Conservation (phyloP, 306 rosid species). For the Herpetospermum pedunculosum region DNA sequence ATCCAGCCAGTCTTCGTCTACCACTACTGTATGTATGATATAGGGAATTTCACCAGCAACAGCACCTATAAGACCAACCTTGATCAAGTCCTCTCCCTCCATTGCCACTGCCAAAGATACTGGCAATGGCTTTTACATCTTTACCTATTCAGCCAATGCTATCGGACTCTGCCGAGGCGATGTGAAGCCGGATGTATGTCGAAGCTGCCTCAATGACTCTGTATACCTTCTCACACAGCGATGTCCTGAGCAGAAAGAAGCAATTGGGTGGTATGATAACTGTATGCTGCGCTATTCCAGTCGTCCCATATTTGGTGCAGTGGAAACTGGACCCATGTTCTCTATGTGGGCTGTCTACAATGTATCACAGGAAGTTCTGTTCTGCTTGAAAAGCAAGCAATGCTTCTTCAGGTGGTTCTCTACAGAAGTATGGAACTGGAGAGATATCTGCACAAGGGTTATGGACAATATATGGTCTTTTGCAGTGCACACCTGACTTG, state of each 20-base stretch:
- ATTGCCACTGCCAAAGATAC: not conserved
- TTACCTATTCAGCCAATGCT: not conserved
- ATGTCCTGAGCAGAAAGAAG: too few relatives aligned
- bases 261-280: slow-evolving; percentile 34
- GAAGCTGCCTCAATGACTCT: slow-evolving; percentile 29
- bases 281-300: slow-evolving; percentile 36
- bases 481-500: slow-evolving; percentile 25
- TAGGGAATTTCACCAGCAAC: not conserved
- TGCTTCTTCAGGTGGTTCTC: not conserved
- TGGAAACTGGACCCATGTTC: not conserved
- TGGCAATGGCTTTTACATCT: slow-evolving; percentile 3
- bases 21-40: not conserved
- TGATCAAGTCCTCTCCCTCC: not conserved
- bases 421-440: not conserved
- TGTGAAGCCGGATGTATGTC: slow-evolving; percentile 16
- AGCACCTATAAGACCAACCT: slow-evolving; percentile 6
- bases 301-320: slow-evolving; percentile 4
- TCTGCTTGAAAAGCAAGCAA: not conserved
- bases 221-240: not conserved
- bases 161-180: slow-evolving; percentile 45
- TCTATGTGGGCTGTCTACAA: not conserved
- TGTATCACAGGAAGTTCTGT: not conserved
- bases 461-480: not conserved
- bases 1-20: not conserved
- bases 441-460: not conserved